These are phyloP conservation scores for Pistacia atlantica DNA, from an alignment of 345 rosid species.

Conservation along the genomic window DNA sequence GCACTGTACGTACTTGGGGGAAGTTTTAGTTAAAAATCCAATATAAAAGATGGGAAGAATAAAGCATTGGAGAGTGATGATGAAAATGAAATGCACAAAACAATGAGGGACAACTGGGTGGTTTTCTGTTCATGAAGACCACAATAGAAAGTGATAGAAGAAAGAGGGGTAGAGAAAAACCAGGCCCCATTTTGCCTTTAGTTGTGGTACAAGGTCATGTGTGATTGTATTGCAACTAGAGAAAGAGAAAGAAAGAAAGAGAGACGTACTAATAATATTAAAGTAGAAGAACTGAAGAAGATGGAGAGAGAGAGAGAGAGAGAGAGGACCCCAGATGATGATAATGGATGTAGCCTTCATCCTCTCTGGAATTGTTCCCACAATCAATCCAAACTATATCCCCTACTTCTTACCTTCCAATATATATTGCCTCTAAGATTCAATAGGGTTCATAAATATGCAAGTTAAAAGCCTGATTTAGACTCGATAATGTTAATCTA, in stretches of 20 bases:
- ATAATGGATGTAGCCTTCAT: slow-evolving; percentile 54
- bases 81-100: slow-evolving; percentile 11
- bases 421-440: slow-evolving; percentile 18
- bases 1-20: not conserved
- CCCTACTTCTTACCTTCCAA: slow-evolving; percentile 3
- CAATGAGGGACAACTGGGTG: slow-evolving; percentile 22
- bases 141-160: slow-evolving; percentile 30
- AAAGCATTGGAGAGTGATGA: not conserved
- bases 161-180: slow-evolving; percentile 20
- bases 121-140: slow-evolving; percentile 39
- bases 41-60: not conserved
- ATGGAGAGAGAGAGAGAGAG: slow-evolving; percentile 5
- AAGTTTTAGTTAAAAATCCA: not conserved
- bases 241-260: slow-evolving; percentile 10
- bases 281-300: slow-evolving; percentile 13
- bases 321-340: slow-evolving; percentile 30
- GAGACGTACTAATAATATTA: slow-evolving; percentile 8
- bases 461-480: slow-evolving; percentile 6
- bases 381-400: slow-evolving; percentile 8
- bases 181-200: slow-evolving; percentile 43
- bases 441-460: slow-evolving; percentile 1
- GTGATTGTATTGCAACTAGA: slow-evolving; percentile 24
- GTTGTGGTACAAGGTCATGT: slow-evolving; percentile 49
- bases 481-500: not conserved
- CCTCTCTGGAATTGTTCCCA: slow-evolving; percentile 50